Evolutionary conservation across 352 stramenopile genomes (phyloP).

Genomic region (Peronospora farinosa): DNA sequence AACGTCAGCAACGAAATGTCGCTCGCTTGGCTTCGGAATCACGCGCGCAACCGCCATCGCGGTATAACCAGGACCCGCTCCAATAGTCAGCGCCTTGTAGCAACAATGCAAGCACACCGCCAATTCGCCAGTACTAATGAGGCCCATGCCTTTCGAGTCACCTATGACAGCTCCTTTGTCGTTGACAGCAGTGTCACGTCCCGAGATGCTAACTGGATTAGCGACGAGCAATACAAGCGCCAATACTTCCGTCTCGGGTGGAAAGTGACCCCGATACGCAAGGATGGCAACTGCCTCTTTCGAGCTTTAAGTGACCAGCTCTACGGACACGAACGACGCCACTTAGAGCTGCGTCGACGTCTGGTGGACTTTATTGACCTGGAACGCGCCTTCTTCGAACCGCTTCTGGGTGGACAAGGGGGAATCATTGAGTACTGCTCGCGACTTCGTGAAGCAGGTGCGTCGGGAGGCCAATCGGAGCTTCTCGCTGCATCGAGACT

Average conservation of each 20-base stretch:
- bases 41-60: conserved; percentile 27
- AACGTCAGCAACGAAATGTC: conserved; percentile 19
- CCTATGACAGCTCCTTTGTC: conserved; percentile 32
- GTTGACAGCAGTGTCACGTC: conserved; percentile 27
- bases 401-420: conserved; percentile 38
- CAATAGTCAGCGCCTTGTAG: conserved; percentile 21
- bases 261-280: conserved; percentile 30
- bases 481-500: conserved; percentile 47
- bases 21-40: conserved; percentile 30
- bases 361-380: conserved; percentile 52
- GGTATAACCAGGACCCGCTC: conserved; percentile 15
- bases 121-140: conserved; percentile 16
- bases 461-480: conserved; percentile 58
- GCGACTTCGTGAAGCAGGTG: conserved; percentile 47
- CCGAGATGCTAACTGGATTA: conserved; percentile 32
- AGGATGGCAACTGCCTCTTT: conserved; percentile 60
- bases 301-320: conserved; percentile 57
- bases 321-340: conserved; percentile 38
- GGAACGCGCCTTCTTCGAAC: conserved; percentile 35
- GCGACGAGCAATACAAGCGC: conserved; percentile 38
- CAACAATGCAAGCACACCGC: conserved; percentile 22
- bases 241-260: conserved; percentile 40
- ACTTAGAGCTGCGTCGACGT: conserved; percentile 42
- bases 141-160: conserved; percentile 20
- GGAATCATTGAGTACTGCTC: conserved; percentile 38